phyloP scores from a whole-genome alignment of 805 yeast species.

The Candida chauliodis region DNA sequence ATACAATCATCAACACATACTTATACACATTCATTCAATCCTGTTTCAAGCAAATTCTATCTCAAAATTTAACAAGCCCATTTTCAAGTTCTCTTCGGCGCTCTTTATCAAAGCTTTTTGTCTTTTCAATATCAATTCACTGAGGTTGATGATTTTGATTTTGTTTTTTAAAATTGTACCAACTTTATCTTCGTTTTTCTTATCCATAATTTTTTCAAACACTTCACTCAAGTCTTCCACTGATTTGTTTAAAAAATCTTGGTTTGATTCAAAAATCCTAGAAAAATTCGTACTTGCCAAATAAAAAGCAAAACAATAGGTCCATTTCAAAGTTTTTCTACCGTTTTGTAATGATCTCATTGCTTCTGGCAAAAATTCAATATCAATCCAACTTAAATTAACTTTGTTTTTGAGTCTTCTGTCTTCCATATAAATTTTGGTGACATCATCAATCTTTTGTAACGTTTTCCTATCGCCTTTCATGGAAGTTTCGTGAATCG shows the following conservation, averaged over 20 bases:
- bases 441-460: conserved; percentile 57
- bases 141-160: conserved; percentile 38
- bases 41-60: too few relatives aligned
- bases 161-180: conserved; percentile 34
- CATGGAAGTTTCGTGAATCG: conserved; percentile 73
- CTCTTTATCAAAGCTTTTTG: conserved; percentile 40
- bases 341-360: conserved; percentile 62
- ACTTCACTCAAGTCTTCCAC: conserved; percentile 68
- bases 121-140: conserved; percentile 40
- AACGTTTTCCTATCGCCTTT: conserved; percentile 66
- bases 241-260: conserved; percentile 56
- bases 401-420: conserved; percentile 19
- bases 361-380: conserved; percentile 76
- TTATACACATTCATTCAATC: too few relatives aligned
- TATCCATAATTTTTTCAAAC: conserved; percentile 42
- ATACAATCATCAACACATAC: too few relatives aligned
- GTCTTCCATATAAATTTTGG: conserved; percentile 59
- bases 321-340: conserved; percentile 82
- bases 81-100: conserved; percentile 40
- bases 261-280: conserved; percentile 67
- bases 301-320: conserved; percentile 77
- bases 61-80: conserved; percentile 25
- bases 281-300: conserved; percentile 52
- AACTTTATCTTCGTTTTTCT: conserved; percentile 23
- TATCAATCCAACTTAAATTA: conserved; percentile 73